Base-by-base conservation (phyloP, 2,329 filamentous ascomycete species). In the Saccharata proteae region DNA sequence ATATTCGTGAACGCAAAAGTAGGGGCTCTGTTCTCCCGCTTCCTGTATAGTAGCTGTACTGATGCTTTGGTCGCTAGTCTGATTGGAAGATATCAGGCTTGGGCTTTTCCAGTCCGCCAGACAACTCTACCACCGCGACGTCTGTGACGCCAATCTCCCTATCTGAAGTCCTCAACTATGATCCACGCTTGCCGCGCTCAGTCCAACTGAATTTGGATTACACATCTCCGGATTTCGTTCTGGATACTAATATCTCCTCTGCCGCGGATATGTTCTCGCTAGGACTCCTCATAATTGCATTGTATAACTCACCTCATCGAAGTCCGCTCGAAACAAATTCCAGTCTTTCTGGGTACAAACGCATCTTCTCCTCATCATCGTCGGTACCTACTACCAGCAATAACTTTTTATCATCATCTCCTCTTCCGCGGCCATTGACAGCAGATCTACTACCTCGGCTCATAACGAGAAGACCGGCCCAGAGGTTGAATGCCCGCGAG, bases 41-140 rank as follows among this genome's bases (percentile, higher is more conserved):
- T 25, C 30, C 6, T 16, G 33, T 34, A 26, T 26, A 3, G 13
- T 30, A 28, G 28, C 33, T 14, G 18, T 35, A 19, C 33, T 35
- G 23, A 35, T 30, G 24, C 17, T 24, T 21, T 15, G 8, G 21
- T 36, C 43, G 33, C 55, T 57, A 82, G 77, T 93, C 83, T 28
- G 90, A 98, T 56, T 98, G 90, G 90, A 98, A 98, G 55, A 82
- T 98, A 38, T 88, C 85, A 44, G 90, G 88, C n/a, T 69, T 98
- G 22, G 74, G 80, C 0, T 98, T 94, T 54, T 83, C 80, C 51
- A 81, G 81, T 26, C 81, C 85, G 10, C 74, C 82, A 29, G 80
- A 85, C 43, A 71, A 73, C 44, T 81, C 80, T 13, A 77, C 74
- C 16, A 77, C 80, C 42, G 67, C 77, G 26, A 80, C 82, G 3